A percentile compares a stretch with the other conserved stretches of the same genome.
Evolutionary conservation across 1,284 basidiomycete genomes (phyloP).

Genomic region (Xerocomus nothofagi): DNA sequence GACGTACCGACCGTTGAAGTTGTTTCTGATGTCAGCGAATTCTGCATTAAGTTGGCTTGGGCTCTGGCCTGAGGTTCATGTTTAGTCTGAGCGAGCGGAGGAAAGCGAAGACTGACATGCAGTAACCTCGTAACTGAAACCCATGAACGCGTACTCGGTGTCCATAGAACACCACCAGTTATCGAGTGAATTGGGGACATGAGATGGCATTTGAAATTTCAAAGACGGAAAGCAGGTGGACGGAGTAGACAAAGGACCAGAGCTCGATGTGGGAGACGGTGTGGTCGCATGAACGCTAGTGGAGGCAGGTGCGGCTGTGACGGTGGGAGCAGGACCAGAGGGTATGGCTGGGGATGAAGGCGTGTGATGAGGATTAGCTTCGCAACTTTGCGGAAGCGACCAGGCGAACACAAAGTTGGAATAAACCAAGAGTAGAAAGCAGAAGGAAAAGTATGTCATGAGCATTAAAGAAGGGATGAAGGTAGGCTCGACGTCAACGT

Average conservation of each 20-base stretch:
- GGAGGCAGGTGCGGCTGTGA: background rate
- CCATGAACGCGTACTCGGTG: conserved; percentile 70
- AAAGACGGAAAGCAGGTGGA: conserved; percentile 55
- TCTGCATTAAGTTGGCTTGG: conserved; percentile 50
- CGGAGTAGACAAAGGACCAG: background rate
- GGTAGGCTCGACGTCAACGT: background rate
- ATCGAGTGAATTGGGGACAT: conserved; percentile 44
- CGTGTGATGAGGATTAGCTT: background rate
- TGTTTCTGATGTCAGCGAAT: conserved; percentile 60
- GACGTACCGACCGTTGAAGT: conserved; percentile 67
- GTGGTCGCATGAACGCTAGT: background rate
- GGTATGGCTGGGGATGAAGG: background rate
- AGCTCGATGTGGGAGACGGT: background rate
- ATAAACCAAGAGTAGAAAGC: conserved; percentile 9
- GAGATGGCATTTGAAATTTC: conserved; percentile 56
- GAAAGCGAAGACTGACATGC: conserved; percentile 42
- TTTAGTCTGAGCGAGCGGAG: background rate
- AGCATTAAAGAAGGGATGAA: background rate
- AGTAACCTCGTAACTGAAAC: conserved; percentile 71
- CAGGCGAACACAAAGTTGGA: conserved; percentile 9
- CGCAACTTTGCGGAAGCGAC: conserved; percentile 17
- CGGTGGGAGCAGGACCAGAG: background rate
- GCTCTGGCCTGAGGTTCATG: conserved; percentile 46
- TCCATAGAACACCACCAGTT: conserved; percentile 67
- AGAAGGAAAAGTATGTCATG: conserved; percentile 13